Evolutionary conservation across 2,329 filamentous ascomycete genomes (phyloP).

Genomic region (Ophidiomyces ophidiicola): DNA sequence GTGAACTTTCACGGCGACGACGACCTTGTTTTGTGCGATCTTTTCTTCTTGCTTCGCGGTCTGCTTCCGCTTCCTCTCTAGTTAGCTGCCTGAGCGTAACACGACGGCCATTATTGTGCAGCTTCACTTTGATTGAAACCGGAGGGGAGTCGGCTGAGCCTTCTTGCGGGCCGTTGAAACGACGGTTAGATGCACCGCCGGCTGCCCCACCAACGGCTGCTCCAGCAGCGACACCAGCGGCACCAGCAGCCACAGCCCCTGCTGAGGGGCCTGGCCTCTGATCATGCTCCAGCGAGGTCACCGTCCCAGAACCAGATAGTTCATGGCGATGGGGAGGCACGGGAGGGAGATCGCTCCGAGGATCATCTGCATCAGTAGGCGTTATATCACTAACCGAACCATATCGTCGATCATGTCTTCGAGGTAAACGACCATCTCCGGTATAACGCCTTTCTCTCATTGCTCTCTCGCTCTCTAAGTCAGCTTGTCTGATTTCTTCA

Average conservation of each 20-base stretch:
- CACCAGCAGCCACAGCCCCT: constrained; percentile 22
- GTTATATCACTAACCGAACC: constrained; percentile 24
- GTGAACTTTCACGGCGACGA: constrained; percentile 31
- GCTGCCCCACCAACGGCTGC: constrained; percentile 6
- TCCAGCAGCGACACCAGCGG: constrained; percentile 19
- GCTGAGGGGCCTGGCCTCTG: constrained; percentile 17
- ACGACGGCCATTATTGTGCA: constrained; percentile 51
- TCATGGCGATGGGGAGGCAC: constrained; percentile 32
- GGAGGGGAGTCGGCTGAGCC: constrained; percentile 44
- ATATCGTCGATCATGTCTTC: constrained; percentile 13
- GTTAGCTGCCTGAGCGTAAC: constrained; percentile 51
- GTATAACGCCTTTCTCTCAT: constrained; percentile 47
- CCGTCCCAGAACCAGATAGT: constrained; percentile 26
- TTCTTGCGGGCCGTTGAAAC: constrained; percentile 27
- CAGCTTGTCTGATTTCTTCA: constrained; percentile 34
- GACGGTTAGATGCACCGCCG: constrained; percentile 22
- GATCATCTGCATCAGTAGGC: constrained; percentile 23
- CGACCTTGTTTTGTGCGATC: constrained; percentile 35
- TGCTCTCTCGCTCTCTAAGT: constrained; percentile 42
- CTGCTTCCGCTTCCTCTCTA: constrained; percentile 50
- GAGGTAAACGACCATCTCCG: constrained; percentile 10
- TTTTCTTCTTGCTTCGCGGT: constrained; percentile 42
- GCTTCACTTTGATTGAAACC: constrained; percentile 52
- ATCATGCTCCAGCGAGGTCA: constrained; percentile 20
- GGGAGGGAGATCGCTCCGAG: constrained; percentile 28